phyloP scores from a whole-genome alignment of 208 protist genomes.

The Crithidia thermophila region DNA sequence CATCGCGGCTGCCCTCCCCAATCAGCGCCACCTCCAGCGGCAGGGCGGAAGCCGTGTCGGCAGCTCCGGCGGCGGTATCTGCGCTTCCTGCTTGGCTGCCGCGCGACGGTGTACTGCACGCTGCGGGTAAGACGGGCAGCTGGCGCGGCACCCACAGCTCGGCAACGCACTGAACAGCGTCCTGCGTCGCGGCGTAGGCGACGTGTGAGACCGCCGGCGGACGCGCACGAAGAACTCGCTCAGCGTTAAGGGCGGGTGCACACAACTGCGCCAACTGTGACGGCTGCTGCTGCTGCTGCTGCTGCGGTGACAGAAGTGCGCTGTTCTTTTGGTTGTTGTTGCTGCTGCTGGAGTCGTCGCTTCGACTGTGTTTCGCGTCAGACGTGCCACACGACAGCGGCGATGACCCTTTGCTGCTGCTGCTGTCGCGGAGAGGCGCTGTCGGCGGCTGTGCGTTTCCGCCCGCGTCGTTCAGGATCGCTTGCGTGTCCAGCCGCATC shows the following conservation, averaged over 20 bases:
- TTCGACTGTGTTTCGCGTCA: neutral
- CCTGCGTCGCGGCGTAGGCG: slow-evolving; percentile 16
- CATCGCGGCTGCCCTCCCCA: neutral
- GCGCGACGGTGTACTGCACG: too few species aligned
- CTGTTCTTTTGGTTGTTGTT: neutral
- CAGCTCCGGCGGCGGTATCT: neutral
- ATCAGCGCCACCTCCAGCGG: slow-evolving; percentile 23
- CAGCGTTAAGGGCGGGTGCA: slow-evolving; percentile 10
- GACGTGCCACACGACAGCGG: too few species aligned
- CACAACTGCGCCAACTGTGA: neutral
- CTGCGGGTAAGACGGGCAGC: too few species aligned
- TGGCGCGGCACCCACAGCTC: slow-evolving; percentile 31
- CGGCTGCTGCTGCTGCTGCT: neutral
- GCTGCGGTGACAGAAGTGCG: neutral
- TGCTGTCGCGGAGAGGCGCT: too few species aligned
- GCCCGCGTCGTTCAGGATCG: slow-evolving; percentile 20
- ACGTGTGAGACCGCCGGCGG: slow-evolving; percentile 18
- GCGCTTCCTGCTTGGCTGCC: too few species aligned
- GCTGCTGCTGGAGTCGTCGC: slow-evolving; percentile 4
- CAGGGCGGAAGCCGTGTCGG: neutral
- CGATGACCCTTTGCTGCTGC: too few species aligned
- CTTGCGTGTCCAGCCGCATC: slow-evolving; percentile 23
- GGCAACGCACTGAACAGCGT: slow-evolving; percentile 17
- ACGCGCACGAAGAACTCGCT: slow-evolving; percentile 15
- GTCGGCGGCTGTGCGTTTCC: too few species aligned